These are phyloP conservation scores for Talaromyces trachyspermus DNA, from an alignment of 495 filamentous ascomycete genomes.

Conservation along the genomic window DNA sequence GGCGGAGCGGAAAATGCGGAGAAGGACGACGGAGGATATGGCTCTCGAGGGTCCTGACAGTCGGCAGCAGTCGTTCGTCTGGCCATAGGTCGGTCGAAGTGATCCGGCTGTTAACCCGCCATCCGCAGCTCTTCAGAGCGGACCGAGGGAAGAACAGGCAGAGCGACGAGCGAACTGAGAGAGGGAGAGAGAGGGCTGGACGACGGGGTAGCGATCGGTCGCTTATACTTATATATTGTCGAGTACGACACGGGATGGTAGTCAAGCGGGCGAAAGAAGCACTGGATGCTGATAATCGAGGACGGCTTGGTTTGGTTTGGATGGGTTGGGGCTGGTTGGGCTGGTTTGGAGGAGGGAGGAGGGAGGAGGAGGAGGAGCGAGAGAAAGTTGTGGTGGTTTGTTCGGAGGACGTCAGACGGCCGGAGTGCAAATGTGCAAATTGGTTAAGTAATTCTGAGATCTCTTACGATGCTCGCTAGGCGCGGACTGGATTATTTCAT, in stretches of 20 bases:
- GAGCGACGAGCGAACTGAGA: slow-evolving; percentile 14
- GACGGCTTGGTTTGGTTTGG: not conserved
- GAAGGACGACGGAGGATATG: slow-evolving; percentile 22
- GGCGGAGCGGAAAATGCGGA: slow-evolving; percentile 19
- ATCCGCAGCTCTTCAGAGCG: slow-evolving; percentile 31
- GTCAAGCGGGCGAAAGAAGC: not conserved
- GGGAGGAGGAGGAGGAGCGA: not conserved
- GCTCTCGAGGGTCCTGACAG: slow-evolving; percentile 44
- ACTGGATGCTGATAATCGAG: not conserved
- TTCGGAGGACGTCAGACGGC: slow-evolving; percentile 34
- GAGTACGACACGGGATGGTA: not conserved
- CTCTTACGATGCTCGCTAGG: no score
- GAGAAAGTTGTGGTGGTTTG: not conserved
- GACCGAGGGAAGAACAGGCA: slow-evolving; percentile 15
- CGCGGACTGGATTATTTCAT: no score
- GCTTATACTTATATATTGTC: slow-evolving; percentile 1
- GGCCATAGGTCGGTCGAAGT: slow-evolving; percentile 39
- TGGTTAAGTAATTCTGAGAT: no score
- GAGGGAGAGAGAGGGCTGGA: not conserved
- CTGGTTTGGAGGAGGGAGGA: slow-evolving; percentile 1
- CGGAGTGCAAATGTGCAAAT: slow-evolving; percentile 37
- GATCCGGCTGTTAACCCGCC: slow-evolving; percentile 41
- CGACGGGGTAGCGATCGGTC: no score
- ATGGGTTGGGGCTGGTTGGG: slow-evolving; percentile 4
- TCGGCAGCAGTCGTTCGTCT: slow-evolving; percentile 40